Percentiles rank a stretch among this genome's conserved stretches.
Conservation (phyloP, 2,329 filamentous ascomycete species). For the Alternaria longipes region DNA sequence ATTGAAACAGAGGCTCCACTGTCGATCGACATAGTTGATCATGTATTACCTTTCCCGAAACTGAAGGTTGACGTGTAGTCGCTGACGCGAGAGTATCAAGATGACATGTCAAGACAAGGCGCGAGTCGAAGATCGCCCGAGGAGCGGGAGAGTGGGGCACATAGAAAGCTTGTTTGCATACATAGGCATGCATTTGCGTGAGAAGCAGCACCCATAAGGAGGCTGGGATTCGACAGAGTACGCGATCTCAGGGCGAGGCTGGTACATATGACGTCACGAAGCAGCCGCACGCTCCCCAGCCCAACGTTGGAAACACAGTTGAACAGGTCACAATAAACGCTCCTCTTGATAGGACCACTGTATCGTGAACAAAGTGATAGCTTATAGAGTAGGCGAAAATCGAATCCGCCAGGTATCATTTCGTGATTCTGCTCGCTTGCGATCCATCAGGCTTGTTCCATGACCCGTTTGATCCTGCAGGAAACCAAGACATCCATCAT, state of each 20-base stretch:
- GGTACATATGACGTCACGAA: slow-evolving; percentile 8
- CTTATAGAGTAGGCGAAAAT: slow-evolving; percentile 38
- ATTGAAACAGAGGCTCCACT: not conserved
- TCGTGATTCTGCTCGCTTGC: slow-evolving; percentile 40
- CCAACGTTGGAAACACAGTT: not conserved
- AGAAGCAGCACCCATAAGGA: not conserved
- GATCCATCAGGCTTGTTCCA: slow-evolving; percentile 30
- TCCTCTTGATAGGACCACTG: slow-evolving; percentile 5
- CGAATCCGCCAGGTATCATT: slow-evolving; percentile 51
- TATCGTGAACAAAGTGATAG: slow-evolving; percentile 23
- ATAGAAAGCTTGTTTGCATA: slow-evolving; percentile 11
- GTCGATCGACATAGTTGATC: not conserved
- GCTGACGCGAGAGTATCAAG: not conserved
- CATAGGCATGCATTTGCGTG: not conserved
- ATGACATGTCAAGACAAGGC: not conserved
- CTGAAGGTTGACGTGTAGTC: not conserved
- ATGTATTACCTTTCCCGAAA: not conserved
- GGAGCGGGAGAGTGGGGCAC: slow-evolving; percentile 6
- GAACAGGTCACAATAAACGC: not conserved
- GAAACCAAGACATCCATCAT: slow-evolving; percentile 23
- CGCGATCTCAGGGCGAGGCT: not conserved
- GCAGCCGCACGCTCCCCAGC: not conserved
- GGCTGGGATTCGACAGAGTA: not conserved
- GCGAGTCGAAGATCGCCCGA: not conserved
- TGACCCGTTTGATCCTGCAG: slow-evolving; percentile 35